Conservation (phyloP, 2,329 filamentous ascomycete species). For the Neofusicoccum ribis region DNA sequence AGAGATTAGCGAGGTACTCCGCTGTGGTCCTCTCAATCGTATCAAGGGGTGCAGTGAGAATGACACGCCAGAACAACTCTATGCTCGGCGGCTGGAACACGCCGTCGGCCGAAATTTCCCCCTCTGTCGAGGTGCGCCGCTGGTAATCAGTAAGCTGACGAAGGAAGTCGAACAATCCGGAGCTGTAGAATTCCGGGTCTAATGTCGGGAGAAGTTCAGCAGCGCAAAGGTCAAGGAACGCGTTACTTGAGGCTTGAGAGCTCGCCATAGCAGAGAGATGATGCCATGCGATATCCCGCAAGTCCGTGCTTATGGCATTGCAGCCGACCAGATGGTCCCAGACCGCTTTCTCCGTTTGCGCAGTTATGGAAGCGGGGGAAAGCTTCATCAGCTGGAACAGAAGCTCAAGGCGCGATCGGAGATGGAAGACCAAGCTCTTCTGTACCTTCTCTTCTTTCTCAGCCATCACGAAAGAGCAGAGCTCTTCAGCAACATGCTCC, state of each 20-base stretch:
- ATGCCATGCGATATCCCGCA: conserved; percentile 69
- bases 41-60: conserved; percentile 66
- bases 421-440: conserved; percentile 25
- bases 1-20: conserved; percentile 70
- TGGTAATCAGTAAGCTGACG: conserved; percentile 36
- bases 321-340: conserved; percentile 74
- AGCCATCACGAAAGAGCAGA: conserved; percentile 35
- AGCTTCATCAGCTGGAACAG: conserved; percentile 60
- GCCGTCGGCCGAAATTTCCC: conserved; percentile 51
- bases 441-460: conserved; percentile 24
- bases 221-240: conserved; percentile 52
- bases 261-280: conserved; percentile 54
- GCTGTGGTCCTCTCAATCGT: conserved; percentile 70
- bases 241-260: conserved; percentile 35
- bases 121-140: not conserved
- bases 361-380: conserved; percentile 62
- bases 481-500: conserved; percentile 39
- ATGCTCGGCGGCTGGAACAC: conserved; percentile 55
- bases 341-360: conserved; percentile 62
- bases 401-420: conserved; percentile 52
- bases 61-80: conserved; percentile 81
- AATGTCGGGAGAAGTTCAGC: conserved; percentile 59
- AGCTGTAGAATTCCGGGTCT: conserved; percentile 59
- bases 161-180: conserved; percentile 64
- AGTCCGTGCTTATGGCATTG: conserved; percentile 58